phyloP scores from a whole-genome alignment of 2,329 filamentous ascomycete species.

The Cucurbitaria berberidis region DNA sequence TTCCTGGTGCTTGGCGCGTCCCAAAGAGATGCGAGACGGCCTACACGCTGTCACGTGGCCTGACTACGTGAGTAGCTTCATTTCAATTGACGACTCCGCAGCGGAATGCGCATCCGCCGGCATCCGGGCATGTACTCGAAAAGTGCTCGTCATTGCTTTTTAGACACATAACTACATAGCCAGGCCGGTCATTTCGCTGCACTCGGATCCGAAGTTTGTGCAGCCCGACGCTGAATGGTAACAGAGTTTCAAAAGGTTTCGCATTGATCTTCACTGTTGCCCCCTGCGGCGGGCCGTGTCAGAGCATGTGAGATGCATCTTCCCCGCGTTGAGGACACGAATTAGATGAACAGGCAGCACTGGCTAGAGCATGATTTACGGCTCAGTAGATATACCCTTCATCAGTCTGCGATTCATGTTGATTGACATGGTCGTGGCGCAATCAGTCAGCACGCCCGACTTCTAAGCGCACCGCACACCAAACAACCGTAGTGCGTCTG shows the following conservation, averaged over 20 bases:
- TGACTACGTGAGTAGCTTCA: neutral
- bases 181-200: no score
- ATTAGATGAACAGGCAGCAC: no score
- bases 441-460: neutral
- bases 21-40: conserved; percentile 1
- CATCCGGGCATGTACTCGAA: conserved; percentile 14
- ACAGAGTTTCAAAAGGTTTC: conserved; percentile 11
- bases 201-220: conserved; percentile 5
- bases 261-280: conserved; percentile 13
- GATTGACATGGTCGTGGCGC: neutral
- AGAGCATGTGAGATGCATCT: conserved; percentile 2
- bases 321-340: neutral
- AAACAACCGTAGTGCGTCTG: neutral
- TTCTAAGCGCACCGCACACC: neutral
- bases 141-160: neutral
- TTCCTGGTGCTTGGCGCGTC: conserved; percentile 12
- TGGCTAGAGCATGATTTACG: no score
- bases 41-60: conserved; percentile 24
- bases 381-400: neutral
- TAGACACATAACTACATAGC: neutral
- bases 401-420: neutral
- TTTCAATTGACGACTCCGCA: conserved; percentile 17
- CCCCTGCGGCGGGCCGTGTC: conserved; percentile 8
- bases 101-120: conserved; percentile 24
- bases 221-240: conserved; percentile 2